Conservation (phyloP, 805 yeast genomes). For the Starmerella roubikii region DNA sequence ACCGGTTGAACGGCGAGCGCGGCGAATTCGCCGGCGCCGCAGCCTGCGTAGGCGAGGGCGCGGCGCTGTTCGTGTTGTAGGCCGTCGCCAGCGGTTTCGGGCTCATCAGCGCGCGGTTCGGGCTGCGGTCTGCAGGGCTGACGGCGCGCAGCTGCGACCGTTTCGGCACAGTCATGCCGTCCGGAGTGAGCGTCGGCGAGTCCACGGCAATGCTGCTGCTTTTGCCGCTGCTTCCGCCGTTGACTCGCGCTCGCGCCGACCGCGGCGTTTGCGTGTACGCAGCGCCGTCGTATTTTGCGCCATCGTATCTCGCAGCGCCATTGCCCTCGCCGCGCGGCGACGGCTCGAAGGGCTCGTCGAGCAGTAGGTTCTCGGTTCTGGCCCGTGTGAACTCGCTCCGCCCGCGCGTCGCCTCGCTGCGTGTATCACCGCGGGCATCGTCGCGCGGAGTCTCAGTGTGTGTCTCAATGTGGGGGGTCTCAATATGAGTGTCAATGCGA, state of each 20-base stretch:
- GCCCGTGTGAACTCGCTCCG: too few species aligned
- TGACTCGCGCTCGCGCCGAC: not conserved
- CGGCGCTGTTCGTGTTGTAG: not conserved
- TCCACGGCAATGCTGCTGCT: not conserved
- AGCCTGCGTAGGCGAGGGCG: conserved; percentile 9
- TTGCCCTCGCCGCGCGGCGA: too few species aligned
- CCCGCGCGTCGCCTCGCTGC: too few species aligned
- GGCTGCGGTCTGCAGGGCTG: too few species aligned
- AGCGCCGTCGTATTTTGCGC: too few species aligned
- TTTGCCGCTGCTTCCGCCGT: too few species aligned
- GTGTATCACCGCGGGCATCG: too few species aligned
- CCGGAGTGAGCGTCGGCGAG: conserved; percentile 2
- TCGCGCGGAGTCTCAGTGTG: not conserved
- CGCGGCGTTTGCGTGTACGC: not conserved
- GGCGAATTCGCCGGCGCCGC: conserved; percentile 7
- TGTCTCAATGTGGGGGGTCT: not conserved
- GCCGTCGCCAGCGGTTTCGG: not conserved
- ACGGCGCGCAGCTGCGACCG: conserved; percentile 15
- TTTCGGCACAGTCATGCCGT: conserved; percentile 8
- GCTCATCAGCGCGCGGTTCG: too few species aligned
- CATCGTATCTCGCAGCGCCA: too few species aligned
- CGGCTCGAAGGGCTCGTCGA: too few species aligned
- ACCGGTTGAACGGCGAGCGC: conserved; percentile 7
- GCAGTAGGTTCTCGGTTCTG: too few species aligned
- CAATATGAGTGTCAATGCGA: too few species aligned